Conservation (phyloP, 2,329 filamentous ascomycete species). For the Bipolaris gigantea region DNA sequence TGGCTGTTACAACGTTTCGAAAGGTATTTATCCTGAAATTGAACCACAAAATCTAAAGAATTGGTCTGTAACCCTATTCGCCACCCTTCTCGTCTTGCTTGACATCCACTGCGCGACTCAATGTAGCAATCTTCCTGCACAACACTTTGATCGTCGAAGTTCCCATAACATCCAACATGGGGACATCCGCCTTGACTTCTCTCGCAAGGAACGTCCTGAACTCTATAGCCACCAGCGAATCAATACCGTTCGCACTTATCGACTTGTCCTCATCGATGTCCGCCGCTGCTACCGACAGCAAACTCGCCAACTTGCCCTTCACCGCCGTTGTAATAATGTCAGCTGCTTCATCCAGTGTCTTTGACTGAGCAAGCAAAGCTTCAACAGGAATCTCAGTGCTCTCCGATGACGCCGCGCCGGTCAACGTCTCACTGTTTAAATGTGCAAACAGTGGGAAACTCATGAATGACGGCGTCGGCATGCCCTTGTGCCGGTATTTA, state of each 20-base stretch:
- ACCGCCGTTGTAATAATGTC: background rate
- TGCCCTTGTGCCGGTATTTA: background rate
- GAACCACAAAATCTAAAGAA: too few species aligned
- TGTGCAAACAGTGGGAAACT: background rate
- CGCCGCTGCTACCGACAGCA: background rate
- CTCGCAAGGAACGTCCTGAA: slow-evolving; percentile 1
- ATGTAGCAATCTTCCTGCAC: background rate
- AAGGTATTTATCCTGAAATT: too few species aligned
- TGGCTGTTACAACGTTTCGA: too few species aligned
- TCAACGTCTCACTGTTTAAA: background rate
- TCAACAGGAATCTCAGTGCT: background rate
- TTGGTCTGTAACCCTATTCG: background rate
- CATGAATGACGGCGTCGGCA: slow-evolving; percentile 1
- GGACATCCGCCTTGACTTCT: slow-evolving; percentile 1
- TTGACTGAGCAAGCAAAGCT: background rate
- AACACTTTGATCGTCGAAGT: background rate
- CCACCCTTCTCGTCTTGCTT: background rate
- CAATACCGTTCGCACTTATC: background rate
- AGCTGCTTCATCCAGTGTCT: background rate
- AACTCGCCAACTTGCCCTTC: background rate
- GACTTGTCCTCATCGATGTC: slow-evolving; percentile 3
- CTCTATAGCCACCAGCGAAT: slow-evolving; percentile 1
- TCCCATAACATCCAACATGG: slow-evolving; percentile 4
- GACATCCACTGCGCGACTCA: slow-evolving; percentile 1
- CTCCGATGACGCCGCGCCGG: background rate